Evolutionary conservation across 306 rosid species (phyloP).

Genomic region (Gastrolobium bilobum): DNA sequence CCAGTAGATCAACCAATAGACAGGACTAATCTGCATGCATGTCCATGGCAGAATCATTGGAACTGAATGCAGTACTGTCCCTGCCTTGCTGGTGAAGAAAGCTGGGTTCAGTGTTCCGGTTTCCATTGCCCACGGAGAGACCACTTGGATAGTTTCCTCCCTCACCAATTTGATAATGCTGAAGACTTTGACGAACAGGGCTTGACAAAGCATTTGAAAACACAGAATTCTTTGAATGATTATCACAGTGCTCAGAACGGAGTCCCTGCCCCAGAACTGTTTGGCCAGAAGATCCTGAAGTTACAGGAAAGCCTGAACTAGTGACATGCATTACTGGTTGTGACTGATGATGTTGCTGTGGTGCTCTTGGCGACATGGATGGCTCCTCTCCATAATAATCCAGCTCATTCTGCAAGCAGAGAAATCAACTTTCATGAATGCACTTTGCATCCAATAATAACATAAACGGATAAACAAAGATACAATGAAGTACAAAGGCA

Average conservation of each 20-base stretch:
- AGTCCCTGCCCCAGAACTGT: conserved; percentile 66
- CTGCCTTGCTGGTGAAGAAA: conserved; percentile 61
- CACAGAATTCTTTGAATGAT: conserved; percentile 78
- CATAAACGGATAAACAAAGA: conserved; percentile 17
- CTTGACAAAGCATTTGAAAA: conserved; percentile 87
- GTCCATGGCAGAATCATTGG: conserved; percentile 88
- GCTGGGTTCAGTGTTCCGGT: conserved; percentile 60
- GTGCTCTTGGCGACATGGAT: conserved; percentile 75
- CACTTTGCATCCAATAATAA: conserved; percentile 23
- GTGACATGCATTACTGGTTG: conserved; percentile 64
- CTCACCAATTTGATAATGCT: conserved; percentile 75
- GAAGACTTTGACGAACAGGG: conserved; percentile 85
- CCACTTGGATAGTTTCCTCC: conserved; percentile 59
- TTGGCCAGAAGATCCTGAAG: conserved; percentile 65
- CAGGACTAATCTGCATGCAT: conserved; percentile 84
- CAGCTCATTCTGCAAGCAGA: conserved; percentile 72
- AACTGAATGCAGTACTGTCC: conserved; percentile 63
- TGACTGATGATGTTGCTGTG: conserved; percentile 67
- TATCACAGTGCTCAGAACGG: conserved; percentile 69
- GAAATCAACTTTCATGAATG: conserved; percentile 17
- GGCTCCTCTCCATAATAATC: conserved; percentile 87
- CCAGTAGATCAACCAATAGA: conserved; percentile 47
- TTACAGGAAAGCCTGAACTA: conserved; percentile 62
- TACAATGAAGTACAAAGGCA: neutral
- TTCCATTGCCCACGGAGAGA: conserved; percentile 66